Percentiles rank a stretch among this genome's conserved stretches.
Evolutionary conservation across 1,284 basidiomycete genomes (phyloP).

Genomic region (Irpex lacteus): DNA sequence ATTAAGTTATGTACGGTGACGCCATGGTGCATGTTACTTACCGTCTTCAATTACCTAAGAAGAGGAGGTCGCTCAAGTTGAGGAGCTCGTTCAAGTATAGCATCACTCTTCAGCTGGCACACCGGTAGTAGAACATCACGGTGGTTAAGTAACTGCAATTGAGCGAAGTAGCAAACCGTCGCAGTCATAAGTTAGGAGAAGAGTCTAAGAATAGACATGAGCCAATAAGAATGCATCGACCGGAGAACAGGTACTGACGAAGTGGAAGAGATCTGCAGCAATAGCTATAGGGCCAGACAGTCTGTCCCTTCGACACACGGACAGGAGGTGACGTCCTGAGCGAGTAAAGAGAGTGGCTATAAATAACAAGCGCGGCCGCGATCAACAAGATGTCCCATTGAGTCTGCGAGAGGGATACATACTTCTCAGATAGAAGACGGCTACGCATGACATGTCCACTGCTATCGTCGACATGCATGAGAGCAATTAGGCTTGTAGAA

Average conservation of each 20-base stretch:
- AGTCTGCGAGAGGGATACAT: neutral
- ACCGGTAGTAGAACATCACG: too few relatives aligned
- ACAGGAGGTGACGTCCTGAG: neutral
- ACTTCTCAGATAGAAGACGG: neutral
- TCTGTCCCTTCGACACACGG: neutral
- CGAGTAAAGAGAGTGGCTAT: neutral
- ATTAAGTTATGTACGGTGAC: neutral
- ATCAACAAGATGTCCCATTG: neutral
- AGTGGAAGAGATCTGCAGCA: neutral
- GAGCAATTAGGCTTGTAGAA: neutral
- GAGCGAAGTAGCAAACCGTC: too few relatives aligned
- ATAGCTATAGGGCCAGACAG: neutral
- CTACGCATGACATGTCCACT: neutral
- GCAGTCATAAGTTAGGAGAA: neutral
- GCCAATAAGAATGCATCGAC: neutral
- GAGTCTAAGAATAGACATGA: neutral
- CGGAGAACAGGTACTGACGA: too few relatives aligned
- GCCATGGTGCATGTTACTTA: too few relatives aligned
- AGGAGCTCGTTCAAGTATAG: too few relatives aligned
- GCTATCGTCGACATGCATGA: neutral
- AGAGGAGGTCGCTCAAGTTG: too few relatives aligned
- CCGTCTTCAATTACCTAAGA: too few relatives aligned
- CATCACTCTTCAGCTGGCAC: too few relatives aligned
- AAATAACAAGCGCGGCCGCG: neutral
- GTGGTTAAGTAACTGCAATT: too few relatives aligned